phyloP scores from a whole-genome alignment of 371 early-diverging fungal genomes.

The Mucor racemosus region DNA sequence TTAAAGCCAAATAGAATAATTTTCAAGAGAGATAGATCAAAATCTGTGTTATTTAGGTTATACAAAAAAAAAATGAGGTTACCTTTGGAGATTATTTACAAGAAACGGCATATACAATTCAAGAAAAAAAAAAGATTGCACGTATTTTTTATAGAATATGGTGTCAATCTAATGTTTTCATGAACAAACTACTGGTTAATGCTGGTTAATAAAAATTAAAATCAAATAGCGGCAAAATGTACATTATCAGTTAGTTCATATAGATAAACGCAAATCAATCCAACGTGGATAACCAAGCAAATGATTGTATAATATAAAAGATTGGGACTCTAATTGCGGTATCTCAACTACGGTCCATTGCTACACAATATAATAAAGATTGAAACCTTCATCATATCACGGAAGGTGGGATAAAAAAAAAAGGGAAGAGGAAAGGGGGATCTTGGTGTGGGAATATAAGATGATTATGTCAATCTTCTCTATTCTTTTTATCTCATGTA shows the following conservation, averaged over 20 bases:
- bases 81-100: neutral
- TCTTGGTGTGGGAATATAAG: constrained; percentile 5
- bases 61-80: constrained; percentile 9
- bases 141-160: too few relatives aligned
- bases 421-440: neutral
- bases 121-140: neutral
- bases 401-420: constrained; percentile 8
- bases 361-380: constrained; percentile 5
- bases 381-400: constrained; percentile 3
- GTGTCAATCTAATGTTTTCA: too few relatives aligned
- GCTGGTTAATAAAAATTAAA: neutral
- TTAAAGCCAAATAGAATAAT: neutral
- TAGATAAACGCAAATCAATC: too few relatives aligned
- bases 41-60: neutral
- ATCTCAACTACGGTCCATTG: neutral
- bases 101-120: neutral
- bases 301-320: neutral
- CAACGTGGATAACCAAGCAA: too few relatives aligned
- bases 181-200: neutral
- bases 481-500: neutral
- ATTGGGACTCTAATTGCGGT: constrained; percentile 2
- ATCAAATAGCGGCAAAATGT: too few relatives aligned
- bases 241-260: too few relatives aligned
- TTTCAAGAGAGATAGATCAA: constrained; percentile 1
- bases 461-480: neutral